These are phyloP conservation scores for Cordia subcordata DNA, from an alignment of 257 asterid genomes.

Conservation along the genomic window DNA sequence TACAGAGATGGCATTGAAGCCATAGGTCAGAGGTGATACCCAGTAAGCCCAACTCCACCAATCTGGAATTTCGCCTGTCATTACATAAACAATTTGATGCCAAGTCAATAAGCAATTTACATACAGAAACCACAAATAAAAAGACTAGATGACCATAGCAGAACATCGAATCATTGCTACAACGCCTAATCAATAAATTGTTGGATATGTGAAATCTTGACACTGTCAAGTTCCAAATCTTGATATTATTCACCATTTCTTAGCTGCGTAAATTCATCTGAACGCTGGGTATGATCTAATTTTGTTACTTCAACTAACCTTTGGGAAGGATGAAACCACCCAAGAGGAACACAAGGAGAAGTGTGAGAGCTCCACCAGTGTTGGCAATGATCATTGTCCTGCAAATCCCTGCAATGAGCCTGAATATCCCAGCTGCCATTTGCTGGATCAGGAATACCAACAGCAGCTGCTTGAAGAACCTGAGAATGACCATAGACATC, in stretches of 20 bases:
- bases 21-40: conserved; percentile 57
- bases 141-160: neutral
- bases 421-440: conserved; percentile 62
- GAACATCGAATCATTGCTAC: too few species aligned
- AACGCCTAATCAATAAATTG: too few species aligned
- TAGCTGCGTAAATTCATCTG: too few species aligned
- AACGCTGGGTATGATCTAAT: neutral
- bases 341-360: conserved; percentile 52
- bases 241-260: too few species aligned
- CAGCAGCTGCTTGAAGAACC: conserved; percentile 58
- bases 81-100: neutral
- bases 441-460: conserved; percentile 57
- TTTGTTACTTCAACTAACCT: conserved; percentile 32
- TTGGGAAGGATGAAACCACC: conserved; percentile 69
- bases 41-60: conserved; percentile 80
- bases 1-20: conserved; percentile 45
- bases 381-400: conserved; percentile 57
- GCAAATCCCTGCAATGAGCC: conserved; percentile 54
- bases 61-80: conserved; percentile 44
- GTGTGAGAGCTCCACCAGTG: conserved; percentile 58
- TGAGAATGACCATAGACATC: conserved; percentile 15
- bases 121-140: neutral
- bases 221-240: too few species aligned
- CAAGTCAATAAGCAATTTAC: neutral
- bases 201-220: too few species aligned